Base-by-base conservation (phyloP, 306 rosid genomes). In the Mimosa bimucronata region DNA sequence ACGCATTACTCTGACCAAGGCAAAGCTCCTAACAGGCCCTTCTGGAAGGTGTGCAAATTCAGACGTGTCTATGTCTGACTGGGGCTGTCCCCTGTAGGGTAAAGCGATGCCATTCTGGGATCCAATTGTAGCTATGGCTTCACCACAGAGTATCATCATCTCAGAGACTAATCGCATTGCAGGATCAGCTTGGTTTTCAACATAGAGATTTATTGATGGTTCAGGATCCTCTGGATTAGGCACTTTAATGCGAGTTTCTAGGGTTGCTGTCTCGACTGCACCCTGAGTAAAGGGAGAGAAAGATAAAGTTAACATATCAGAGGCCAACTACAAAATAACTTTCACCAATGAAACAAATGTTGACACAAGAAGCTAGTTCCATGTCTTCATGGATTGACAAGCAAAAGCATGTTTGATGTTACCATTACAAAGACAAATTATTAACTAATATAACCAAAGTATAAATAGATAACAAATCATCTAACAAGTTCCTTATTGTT, bases 1-100 rank as follows among this genome's bases (percentile, higher is more conserved):
- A 52, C 99, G 97, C 97, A 96, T 90, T 86, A 84, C 68, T 88
- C 50, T 93, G 80, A 96, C 90, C 23, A 96, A 84, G 48, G 99
- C 93, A 85, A 85, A 89, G 87, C 94, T 93, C 82, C 99, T 89
- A 84, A 96, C 96, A 23, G 99, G 98, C 71, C 99, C 99, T 88
- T 93, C 99, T 73, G 97, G 99, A 85, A 96, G 99, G 83, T 91
- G 94, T 40, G 94, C 76, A 88, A 90, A 96, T 84, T 85, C 90
- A 79, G 97, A 91, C 38, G 80, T 68, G 79, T 96, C 90, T 25
- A 96, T 81, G 75, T 96, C 86, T 74, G 99, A 87, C 78, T 93
- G 99, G 52, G 99, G 97, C 84, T 96, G 99, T 87, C 99, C 99
- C 83, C 99, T 87, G 85, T 91, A 96, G 42, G 99, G 98, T 81